Conservation (phyloP, 441 rosid species). For the Codiaeum variegatum region DNA sequence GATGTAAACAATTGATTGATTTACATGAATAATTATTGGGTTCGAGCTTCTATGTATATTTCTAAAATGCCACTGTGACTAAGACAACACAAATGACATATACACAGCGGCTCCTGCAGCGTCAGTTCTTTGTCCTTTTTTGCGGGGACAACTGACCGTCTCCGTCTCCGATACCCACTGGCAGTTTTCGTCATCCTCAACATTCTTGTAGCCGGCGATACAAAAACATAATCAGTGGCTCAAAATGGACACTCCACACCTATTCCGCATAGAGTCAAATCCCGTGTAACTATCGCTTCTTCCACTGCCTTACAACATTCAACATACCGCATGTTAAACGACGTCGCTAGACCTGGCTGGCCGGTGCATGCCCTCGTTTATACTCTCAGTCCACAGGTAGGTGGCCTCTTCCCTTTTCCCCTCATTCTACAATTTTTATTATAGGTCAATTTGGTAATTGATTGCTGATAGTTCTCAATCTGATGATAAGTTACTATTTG, state of each 20-base stretch:
- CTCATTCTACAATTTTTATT: not conserved
- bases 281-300: not conserved
- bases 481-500: not conserved
- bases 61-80: too few relatives aligned
- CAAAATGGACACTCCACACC: not conserved
- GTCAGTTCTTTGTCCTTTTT: not conserved
- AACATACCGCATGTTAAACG: not conserved
- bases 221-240: not conserved
- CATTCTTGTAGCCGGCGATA: not conserved
- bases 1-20: too few relatives aligned
- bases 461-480: not conserved
- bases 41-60: too few relatives aligned
- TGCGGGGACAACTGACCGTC: not conserved
- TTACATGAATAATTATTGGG: too few relatives aligned
- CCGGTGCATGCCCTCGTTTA: not conserved
- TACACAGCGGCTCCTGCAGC: not conserved
- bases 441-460: not conserved
- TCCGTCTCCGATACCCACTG: not conserved
- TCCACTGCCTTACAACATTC: not conserved
- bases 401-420: not conserved
- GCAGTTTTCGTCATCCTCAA: not conserved
- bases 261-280: not conserved
- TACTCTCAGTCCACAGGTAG: not conserved
- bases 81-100: too few relatives aligned
- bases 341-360: not conserved